phyloP scores from a whole-genome alignment of 1,139 yeast genomes.

The Pichia sp. region DNA sequence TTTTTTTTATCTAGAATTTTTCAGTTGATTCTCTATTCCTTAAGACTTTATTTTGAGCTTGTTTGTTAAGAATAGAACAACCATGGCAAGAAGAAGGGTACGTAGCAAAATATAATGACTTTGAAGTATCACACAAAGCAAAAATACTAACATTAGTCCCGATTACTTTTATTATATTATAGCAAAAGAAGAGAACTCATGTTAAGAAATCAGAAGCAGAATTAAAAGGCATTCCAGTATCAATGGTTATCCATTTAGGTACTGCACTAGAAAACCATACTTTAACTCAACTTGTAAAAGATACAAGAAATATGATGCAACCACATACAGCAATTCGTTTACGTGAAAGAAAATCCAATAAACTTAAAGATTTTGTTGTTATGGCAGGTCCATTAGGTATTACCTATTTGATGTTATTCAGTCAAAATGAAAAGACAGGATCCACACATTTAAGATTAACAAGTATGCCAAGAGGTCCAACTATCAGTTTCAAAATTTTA shows the following conservation, averaged over 20 bases:
- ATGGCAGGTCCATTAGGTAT: slow-evolving; percentile 98
- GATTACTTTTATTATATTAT: background rate
- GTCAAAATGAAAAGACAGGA: slow-evolving; percentile 73
- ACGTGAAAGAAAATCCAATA: slow-evolving; percentile 80
- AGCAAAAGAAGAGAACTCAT: slow-evolving; percentile 79
- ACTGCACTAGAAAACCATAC: slow-evolving; percentile 73
- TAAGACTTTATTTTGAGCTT: background rate
- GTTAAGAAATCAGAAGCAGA: slow-evolving; percentile 61
- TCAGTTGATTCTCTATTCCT: background rate
- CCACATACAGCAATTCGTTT: slow-evolving; percentile 93
- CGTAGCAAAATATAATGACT: no score
- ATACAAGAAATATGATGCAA: slow-evolving; percentile 85
- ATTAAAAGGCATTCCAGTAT: slow-evolving; percentile 68
- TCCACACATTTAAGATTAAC: slow-evolving; percentile 78
- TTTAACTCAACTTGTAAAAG: slow-evolving; percentile 75
- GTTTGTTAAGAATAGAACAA: background rate
- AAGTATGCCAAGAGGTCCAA: slow-evolving; percentile 91
- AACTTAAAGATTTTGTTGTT: slow-evolving; percentile 81
- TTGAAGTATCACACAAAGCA: no score
- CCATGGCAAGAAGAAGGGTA: slow-evolving; percentile 46
- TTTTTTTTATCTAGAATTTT: background rate
- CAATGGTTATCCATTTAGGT: slow-evolving; percentile 90
- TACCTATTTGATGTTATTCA: slow-evolving; percentile 77
- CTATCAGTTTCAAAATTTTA: slow-evolving; percentile 71
- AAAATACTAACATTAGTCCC: slow-evolving; percentile 4